Base-by-base conservation (phyloP, 371 early-diverging fungal species). In the Rhizopus delemar region DNA sequence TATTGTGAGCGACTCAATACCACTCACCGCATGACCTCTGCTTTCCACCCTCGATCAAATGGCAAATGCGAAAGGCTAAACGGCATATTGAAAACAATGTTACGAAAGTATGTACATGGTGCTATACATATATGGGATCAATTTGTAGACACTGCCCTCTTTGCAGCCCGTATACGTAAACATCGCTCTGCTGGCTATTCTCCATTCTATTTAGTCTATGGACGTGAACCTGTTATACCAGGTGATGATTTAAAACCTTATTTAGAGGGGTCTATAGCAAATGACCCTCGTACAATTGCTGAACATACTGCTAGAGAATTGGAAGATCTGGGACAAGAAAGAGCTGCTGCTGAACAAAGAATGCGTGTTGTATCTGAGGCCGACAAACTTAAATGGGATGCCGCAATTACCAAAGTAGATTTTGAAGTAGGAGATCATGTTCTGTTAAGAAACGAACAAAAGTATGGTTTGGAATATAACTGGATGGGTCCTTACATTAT, bases 41-140 rank as follows among this genome's bases (percentile, higher is more conserved):
- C 70, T 2, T 75, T 59, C 46, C 69, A 75, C 38, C 73, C 73
- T 22, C 22, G 22, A 22, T 22, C 22, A 22, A 22, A 22, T 22
- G 22, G 22, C 2, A 22, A 22, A 22, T 22, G 22, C 22, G 22
- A 22, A 22, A 22, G 22, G 22, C 22, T 22, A 22, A 22, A 22
- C 2, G 22, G 22, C 2, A 22, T 22, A 22, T 22, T 22, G 22
- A 22, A 22, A 22, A 22, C 22, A 22, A 22, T 22, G 22, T 22
- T 22, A 2, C 22, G 22, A 2, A 22, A 22, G 22, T 22, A 22
- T 22, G 22, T 22, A 22, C 22, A 22, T 22, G 22, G 22, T 22
- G 22, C 22, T 0, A 22, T 22, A 22, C 22, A 22, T 22, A 22
- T 22, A 0, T 22, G 22, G 22, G 22, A 22, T 22, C 22, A 22